Percentiles rank a stretch among this genome's conserved stretches.
These are phyloP conservation scores for Panaeolus papilionaceus DNA, from an alignment of 768 basidiomycete species.

Conservation along the genomic window DNA sequence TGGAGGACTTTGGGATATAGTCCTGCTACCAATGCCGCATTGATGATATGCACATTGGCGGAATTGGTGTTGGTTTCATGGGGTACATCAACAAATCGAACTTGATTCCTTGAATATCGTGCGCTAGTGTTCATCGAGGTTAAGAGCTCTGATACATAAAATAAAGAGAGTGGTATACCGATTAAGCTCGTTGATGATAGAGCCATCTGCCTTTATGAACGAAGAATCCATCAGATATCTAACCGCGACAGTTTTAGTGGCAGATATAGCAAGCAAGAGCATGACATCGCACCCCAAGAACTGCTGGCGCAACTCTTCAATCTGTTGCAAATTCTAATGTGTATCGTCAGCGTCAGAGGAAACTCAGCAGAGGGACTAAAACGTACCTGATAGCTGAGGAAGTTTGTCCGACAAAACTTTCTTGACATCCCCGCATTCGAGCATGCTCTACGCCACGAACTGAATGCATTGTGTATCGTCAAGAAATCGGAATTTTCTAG, in stretches of 20 bases:
- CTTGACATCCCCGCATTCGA: slow-evolving; percentile 65
- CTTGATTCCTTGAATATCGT: slow-evolving; percentile 75
- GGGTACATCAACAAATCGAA: slow-evolving; percentile 80
- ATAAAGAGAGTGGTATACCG: slow-evolving; percentile 46
- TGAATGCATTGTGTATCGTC: slow-evolving; percentile 90
- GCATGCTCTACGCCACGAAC: slow-evolving; percentile 83
- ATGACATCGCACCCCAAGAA: slow-evolving; percentile 62
- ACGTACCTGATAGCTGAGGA: slow-evolving; percentile 81
- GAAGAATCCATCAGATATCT: slow-evolving; percentile 90
- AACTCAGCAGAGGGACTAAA: not conserved
- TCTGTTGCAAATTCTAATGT: slow-evolving; percentile 86
- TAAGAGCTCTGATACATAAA: not conserved
- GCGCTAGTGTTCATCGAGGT: slow-evolving; percentile 47
- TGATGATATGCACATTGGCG: slow-evolving; percentile 66
- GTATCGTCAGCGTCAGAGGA: slow-evolving; percentile 10
- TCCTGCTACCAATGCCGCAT: slow-evolving; percentile 85
- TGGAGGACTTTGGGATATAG: slow-evolving; percentile 90
- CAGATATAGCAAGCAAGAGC: slow-evolving; percentile 17
- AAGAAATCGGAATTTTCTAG: slow-evolving; percentile 94
- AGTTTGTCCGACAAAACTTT: slow-evolving; percentile 83
- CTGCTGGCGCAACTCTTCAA: slow-evolving; percentile 95
- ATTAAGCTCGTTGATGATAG: slow-evolving; percentile 73
- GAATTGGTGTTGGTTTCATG: slow-evolving; percentile 74
- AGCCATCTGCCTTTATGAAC: slow-evolving; percentile 74
- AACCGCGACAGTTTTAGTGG: slow-evolving; percentile 14